Evolutionary conservation across 73 alveolate genomes (phyloP), one percentile per base, ranked within the genome.

Genomic region (Uronychia binucleata): DNA sequence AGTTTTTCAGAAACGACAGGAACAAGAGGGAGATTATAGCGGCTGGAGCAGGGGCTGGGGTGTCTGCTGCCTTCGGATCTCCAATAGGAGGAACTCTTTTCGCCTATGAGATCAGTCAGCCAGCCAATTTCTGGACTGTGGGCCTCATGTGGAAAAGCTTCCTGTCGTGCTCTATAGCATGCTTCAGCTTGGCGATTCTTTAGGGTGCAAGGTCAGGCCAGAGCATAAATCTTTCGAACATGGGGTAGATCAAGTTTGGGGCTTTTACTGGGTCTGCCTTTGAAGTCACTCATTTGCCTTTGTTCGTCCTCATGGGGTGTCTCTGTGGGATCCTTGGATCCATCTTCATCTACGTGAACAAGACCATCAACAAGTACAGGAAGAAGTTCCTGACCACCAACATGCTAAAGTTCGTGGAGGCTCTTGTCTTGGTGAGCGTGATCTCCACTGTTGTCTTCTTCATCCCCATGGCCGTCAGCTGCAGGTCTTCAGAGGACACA

Each of bases 21-120:
- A 76, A 57, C 34, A 88, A 88, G 34, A 88, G 90, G 76, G 94
- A 88, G 58, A 30, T 88, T n/a, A 83, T 83, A 5, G 91, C 90
- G 26, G 94, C 91, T 77, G 94, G 94, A 28, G 80, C 88, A 25
- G 90, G 90, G 14, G 90, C 94, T 14, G 94, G 94, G 0, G 90
- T 88, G 28, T 83, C 88, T 0, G 90, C 88, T 31, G 94, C 94
- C 5, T 88, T 88, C 58, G 94, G 94, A 59, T 34, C 89, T 13
- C 93, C 93, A 28, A 87, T 87, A n/a, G 93, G 93, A 80, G 93
- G 93, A 5, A 34, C 93, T n/a, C 81, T 87, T 28, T 87, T 87
- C 83, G 89, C 89, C 0, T 87, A 80, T 80, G 93, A 87, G 59
- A 79, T 87, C 26, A 67, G 86, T 30, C 79, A 83, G 74, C 90